phyloP scores from a whole-genome alignment of 2,329 filamentous ascomycete genomes.

The Fusarium scirpi region DNA sequence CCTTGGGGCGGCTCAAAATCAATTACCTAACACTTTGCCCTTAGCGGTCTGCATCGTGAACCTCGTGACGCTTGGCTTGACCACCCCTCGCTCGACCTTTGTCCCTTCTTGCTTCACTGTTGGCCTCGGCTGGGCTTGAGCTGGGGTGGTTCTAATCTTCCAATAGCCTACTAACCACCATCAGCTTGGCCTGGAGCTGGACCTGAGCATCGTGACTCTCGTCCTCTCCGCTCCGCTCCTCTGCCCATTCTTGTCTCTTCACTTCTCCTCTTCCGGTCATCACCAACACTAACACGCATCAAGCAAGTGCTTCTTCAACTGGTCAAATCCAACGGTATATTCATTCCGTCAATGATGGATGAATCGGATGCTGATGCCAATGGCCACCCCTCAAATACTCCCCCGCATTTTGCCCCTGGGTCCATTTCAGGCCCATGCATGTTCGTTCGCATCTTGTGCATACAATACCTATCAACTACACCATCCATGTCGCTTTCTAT shows the following conservation, averaged over 20 bases:
- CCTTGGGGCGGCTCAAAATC: slow-evolving; percentile 20
- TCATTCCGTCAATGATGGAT: slow-evolving; percentile 14
- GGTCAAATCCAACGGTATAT: slow-evolving; percentile 33
- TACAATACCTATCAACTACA: slow-evolving; percentile 4
- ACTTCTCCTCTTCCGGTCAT: slow-evolving; percentile 20
- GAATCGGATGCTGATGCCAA: not conserved
- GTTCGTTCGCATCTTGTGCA: slow-evolving; percentile 7
- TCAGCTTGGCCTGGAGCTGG: slow-evolving; percentile 15
- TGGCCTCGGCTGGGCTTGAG: slow-evolving; percentile 23
- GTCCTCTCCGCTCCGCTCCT: slow-evolving; percentile 23
- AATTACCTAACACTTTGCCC: slow-evolving; percentile 45
- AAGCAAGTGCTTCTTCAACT: slow-evolving; percentile 28
- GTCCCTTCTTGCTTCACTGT: slow-evolving; percentile 14
- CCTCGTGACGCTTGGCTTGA: slow-evolving; percentile 33
- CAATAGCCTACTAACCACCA: slow-evolving; percentile 20
- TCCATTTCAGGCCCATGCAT: slow-evolving; percentile 5
- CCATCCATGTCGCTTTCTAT: slow-evolving; percentile 31
- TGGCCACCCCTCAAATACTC: slow-evolving; percentile 22
- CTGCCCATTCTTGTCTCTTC: slow-evolving; percentile 26
- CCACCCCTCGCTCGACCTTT: slow-evolving; percentile 26
- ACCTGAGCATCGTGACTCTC: slow-evolving; percentile 41
- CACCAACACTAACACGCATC: slow-evolving; percentile 28
- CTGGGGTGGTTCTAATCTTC: slow-evolving; percentile 29
- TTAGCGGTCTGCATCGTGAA: slow-evolving; percentile 36
- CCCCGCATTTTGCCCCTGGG: slow-evolving; percentile 37